Evolutionary conservation across 116 monocot genomes (phyloP).

Genomic region (Trichopus zeylanicus): DNA sequence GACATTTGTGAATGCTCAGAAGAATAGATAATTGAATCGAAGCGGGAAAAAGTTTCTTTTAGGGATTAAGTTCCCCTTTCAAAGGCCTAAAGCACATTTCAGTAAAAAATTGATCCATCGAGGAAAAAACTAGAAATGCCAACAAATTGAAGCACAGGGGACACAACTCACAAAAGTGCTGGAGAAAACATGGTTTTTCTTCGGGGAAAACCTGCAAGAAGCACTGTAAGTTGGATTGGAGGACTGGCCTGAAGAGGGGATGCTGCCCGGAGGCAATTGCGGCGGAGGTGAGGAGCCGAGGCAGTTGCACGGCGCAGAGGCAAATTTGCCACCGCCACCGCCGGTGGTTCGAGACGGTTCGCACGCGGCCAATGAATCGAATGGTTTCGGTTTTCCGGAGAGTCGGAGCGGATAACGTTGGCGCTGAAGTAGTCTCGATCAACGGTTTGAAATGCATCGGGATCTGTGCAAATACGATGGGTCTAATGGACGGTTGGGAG

Average conservation of each 20-base stretch:
- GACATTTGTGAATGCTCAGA: too few species aligned
- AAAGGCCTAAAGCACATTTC: too few species aligned
- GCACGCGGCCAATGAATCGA: neutral
- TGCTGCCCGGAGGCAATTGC: neutral
- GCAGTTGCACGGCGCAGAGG: constrained; percentile 4
- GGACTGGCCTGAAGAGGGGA: constrained; percentile 41
- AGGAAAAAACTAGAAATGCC: too few species aligned
- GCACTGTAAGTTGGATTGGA: constrained; percentile 30
- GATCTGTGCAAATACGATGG: neutral
- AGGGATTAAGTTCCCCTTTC: too few species aligned
- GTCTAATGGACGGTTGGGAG: neutral
- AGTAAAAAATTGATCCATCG: too few species aligned
- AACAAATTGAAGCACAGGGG: too few species aligned
- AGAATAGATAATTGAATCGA: too few species aligned
- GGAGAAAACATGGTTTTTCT: too few species aligned
- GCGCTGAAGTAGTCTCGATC: neutral
- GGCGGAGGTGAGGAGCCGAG: constrained; percentile 8
- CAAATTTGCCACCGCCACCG: neutral
- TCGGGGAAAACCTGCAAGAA: constrained; percentile 30
- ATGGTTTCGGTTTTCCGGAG: neutral
- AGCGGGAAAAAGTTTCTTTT: too few species aligned
- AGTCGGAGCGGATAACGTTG: neutral
- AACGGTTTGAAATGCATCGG: neutral
- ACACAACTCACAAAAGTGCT: too few species aligned
- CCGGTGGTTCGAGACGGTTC: neutral